Evolutionary conservation across 1,284 basidiomycete genomes (phyloP), one percentile per base, ranked within the genome.

Genomic region (Violaceomyces palustris): DNA sequence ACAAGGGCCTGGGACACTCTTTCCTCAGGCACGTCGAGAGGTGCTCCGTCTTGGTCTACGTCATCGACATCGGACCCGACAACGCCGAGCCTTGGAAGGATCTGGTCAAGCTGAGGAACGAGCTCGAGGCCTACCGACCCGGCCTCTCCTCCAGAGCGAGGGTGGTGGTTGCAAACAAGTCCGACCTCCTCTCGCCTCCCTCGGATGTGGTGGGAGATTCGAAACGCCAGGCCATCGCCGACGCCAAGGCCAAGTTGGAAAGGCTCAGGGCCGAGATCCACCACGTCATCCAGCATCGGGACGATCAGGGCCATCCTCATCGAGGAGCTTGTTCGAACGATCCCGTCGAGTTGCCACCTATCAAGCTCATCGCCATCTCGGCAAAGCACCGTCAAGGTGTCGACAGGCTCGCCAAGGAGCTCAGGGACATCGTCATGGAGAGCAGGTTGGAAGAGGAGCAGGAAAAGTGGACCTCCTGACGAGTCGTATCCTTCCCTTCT

Each of bases 21-120:
- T 98, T 98, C 77, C 75, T 99, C 19, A 83, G 90, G 2, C 87
- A 89, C 6, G 88, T 97, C 72, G 93, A 98, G 71, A 83, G 93
- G 3, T 92, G 89, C 6, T 82, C 85, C 24, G 86, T 88, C 4
- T 81, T 98, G 3, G 87, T 85, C 0, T 96, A 93, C 69, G 91
- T 98, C 27, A 83, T 99, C 23, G 93, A 98, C 72, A 78, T 97
- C 2, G 83, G 86, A 0, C 77, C 77, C 0, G 78, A 81, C 0
- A 78, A 50, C 10, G 42, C 62, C 1, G 36, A 48, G 14, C 66
- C 67, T 1, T 86, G 83, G 79, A 80, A 84, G 14, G 88, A 92
- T 47, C 77, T 96, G 15, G 65, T 75, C 3, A 79, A 85, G 6
- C 78, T 97, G 4, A 79, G 80, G 27, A 80, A 83, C 22, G 91